Base-by-base conservation (phyloP, 345 rosid species). In the Pistacia atlantica region DNA sequence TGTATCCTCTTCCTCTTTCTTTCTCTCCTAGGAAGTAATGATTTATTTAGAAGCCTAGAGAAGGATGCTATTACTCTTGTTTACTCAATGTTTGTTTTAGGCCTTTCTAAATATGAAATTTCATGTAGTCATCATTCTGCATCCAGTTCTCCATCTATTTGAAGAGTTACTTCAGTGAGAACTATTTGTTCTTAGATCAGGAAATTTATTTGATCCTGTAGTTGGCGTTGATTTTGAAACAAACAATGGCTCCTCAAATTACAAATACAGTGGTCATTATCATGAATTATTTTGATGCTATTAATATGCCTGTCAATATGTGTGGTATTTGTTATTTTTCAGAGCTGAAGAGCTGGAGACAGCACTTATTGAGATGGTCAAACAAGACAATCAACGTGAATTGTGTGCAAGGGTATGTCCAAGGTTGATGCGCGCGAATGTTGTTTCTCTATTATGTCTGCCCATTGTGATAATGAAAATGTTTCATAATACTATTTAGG, bases 301-400 rank as follows among this genome's bases (percentile, higher is more conserved):
- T 67, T 13, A 17, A 63, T 20, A 35, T 67, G 76, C 35, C 25
- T 28, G 31, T 49, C 17, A 59, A 57, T 67, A 37, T 69, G 55
- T 31, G 42, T 33, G 66, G 58, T 66, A 80, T 51, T 25, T 71
- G 56, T 79, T 77, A 74, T 73, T 84, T 71, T 72, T 57, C 80
- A 95, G 99, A 79, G 89, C 98, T n/a, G 99, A 96, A 81, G 99
- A 93, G 89, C 80, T 96, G 82, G 98, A 96, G 89, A 89, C 92
- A 71, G 99, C 98, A 45, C 86, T 93, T 57, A 86, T 91, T 90
- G 99, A 96, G 87, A 88, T 93, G 89, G 97, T 92, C 78, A 90
- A 90, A 87, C 87, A 85, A 87, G 99, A 96, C 77, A 96, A 96
- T 79, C 86, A 95, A 72, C 86, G 83, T 10, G 79, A 85, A 85